Conservation (phyloP, 345 rosid species). For the Gynandropsis gynandra region DNA sequence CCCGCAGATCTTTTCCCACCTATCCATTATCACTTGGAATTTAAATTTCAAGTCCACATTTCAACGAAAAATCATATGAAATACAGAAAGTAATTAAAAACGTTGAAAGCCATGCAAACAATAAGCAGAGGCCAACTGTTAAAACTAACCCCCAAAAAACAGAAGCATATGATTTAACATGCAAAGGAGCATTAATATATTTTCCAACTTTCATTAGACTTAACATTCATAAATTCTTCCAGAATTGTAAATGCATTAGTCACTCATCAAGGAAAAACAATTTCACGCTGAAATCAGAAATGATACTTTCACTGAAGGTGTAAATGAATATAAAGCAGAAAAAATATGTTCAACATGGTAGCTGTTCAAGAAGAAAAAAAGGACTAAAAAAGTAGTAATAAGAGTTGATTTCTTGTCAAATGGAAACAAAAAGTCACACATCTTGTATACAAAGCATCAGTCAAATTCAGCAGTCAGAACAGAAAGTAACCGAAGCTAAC, state of each 20-base stretch:
- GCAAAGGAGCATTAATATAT: not conserved
- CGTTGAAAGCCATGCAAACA: conserved; percentile 11
- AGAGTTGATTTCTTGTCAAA: too few species aligned
- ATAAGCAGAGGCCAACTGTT: not conserved
- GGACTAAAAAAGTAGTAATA: too few species aligned
- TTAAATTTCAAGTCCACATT: conserved; percentile 17
- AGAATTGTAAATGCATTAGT: conserved; percentile 7
- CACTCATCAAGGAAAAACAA: not conserved
- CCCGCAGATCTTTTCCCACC: conserved; percentile 82
- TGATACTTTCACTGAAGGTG: too few species aligned
- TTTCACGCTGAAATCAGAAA: not conserved
- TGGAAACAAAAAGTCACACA: too few species aligned
- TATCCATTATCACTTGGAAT: conserved; percentile 19
- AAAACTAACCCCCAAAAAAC: not conserved
- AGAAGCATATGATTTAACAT: not conserved
- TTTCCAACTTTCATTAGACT: not conserved
- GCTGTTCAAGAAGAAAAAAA: too few species aligned
- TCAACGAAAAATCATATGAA: conserved; percentile 1
- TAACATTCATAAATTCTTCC: conserved; percentile 4
- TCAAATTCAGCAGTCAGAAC: conserved; percentile 12
- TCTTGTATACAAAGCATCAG: not conserved
- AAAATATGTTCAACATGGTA: too few species aligned
- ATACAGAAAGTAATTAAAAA: not conserved
- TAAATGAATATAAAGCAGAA: too few species aligned
- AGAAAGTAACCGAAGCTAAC: conserved; percentile 33